phyloP scores from a whole-genome alignment of 2,329 filamentous ascomycete genomes.

The Westerdykella aurantiaca region DNA sequence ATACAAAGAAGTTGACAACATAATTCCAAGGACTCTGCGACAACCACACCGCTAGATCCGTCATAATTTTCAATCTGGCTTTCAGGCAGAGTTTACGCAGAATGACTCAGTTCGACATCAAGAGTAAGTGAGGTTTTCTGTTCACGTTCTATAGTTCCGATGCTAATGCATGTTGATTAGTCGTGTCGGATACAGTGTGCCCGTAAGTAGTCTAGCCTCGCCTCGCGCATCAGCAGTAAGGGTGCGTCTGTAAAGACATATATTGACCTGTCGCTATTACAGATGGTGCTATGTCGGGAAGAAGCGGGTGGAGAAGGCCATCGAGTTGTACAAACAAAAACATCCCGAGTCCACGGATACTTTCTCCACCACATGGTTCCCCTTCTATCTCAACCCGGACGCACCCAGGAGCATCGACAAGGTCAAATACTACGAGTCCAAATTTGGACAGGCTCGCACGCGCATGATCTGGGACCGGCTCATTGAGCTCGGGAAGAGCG shows the following conservation, averaged over 20 bases:
- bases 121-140: conserved; percentile 40
- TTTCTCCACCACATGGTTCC: conserved; percentile 68
- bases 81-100: conserved; percentile 12
- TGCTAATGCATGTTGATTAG: no score
- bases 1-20: no score
- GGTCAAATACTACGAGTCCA: conserved; percentile 53
- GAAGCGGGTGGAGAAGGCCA: conserved; percentile 66
- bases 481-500: conserved; percentile 51
- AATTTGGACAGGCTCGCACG: conserved; percentile 59
- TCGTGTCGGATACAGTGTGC: conserved; percentile 74
- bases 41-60: no score
- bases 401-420: conserved; percentile 53
- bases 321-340: conserved; percentile 57
- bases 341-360: conserved; percentile 59
- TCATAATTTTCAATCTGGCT: no score
- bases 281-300: conserved; percentile 68
- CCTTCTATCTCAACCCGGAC: conserved; percentile 73
- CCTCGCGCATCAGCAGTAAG: not conserved
- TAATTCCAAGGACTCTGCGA: no score
- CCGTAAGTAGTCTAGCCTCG: conserved; percentile 44
- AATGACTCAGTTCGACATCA: conserved; percentile 62
- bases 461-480: conserved; percentile 55
- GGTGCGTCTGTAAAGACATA: not conserved
- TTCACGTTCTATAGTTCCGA: no score
- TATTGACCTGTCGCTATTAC: not conserved